Percentiles rank a stretch among this genome's conserved stretches.
These are phyloP conservation scores for Dactylellina drechsleri DNA, from an alignment of 2,329 filamentous ascomycete genomes.

Conservation along the genomic window DNA sequence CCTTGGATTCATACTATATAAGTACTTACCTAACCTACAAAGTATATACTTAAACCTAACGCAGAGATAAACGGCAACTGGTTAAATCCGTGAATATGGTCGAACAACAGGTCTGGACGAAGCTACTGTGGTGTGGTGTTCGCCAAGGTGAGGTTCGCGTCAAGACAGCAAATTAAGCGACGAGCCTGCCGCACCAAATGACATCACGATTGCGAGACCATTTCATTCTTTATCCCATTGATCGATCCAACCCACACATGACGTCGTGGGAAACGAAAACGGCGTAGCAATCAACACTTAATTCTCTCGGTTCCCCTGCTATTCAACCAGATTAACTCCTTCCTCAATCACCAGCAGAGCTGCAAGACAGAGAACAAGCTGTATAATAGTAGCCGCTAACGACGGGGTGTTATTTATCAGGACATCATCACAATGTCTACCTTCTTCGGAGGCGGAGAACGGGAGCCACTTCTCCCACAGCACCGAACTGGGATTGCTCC, in stretches of 20 bases:
- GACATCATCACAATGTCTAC: conserved; percentile 63
- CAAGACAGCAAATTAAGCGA: conserved; percentile 2
- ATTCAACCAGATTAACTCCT: neutral
- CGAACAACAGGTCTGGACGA: no score
- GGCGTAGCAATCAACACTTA: conserved; percentile 22
- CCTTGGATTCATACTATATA: no score
- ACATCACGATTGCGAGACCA: conserved; percentile 49
- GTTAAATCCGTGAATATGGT: no score
- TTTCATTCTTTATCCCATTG: neutral
- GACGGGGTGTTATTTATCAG: neutral
- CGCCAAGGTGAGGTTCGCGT: neutral
- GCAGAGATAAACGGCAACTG: no score
- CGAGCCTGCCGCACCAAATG: conserved; percentile 35
- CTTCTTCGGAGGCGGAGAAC: conserved; percentile 72
- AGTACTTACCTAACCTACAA: no score
- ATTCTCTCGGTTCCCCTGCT: conserved; percentile 12
- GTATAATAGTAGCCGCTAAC: no score
- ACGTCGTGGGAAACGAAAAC: conserved; percentile 23
- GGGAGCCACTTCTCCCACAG: conserved; percentile 80
- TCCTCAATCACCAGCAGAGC: neutral
- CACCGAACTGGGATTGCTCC: conserved; percentile 83
- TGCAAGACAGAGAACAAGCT: no score
- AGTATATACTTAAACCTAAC: no score
- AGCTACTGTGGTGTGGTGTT: neutral
- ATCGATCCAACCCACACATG: conserved; percentile 14